Conservation (phyloP, 495 filamentous ascomycete species). For the Neurospora sp. region DNA sequence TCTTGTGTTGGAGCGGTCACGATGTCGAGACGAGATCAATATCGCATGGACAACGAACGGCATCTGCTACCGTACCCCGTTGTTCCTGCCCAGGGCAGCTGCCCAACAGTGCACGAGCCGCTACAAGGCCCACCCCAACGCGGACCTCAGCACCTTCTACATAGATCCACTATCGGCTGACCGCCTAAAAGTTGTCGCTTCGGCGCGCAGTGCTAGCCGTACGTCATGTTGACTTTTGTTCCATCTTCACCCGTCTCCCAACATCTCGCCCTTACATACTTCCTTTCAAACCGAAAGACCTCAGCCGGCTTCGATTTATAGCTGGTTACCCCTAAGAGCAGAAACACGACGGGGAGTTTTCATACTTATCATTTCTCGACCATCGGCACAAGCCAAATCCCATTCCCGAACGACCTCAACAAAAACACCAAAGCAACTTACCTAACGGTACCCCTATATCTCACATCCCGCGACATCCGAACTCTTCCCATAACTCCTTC, state of each 20-base stretch:
- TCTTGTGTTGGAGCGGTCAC: no score
- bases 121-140: background rate
- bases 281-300: no score
- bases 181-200: background rate
- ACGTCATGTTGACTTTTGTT: background rate
- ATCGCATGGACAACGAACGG: background rate
- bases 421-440: no score
- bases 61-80: background rate
- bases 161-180: background rate
- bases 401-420: no score
- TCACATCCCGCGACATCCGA: background rate
- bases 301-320: no score
- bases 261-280: no score
- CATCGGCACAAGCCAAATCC: no score
- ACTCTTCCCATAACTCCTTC: background rate
- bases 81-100: background rate
- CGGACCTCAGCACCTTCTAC: background rate
- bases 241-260: background rate
- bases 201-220: background rate
- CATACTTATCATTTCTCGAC: no score
- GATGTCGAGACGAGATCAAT: no score
- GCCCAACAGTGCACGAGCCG: background rate
- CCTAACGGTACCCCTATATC: background rate
- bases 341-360: no score
- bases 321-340: no score